These are phyloP conservation scores for Groenewaldozyma sp. DNA, from an alignment of 1,139 yeast genomes.

Conservation along the genomic window DNA sequence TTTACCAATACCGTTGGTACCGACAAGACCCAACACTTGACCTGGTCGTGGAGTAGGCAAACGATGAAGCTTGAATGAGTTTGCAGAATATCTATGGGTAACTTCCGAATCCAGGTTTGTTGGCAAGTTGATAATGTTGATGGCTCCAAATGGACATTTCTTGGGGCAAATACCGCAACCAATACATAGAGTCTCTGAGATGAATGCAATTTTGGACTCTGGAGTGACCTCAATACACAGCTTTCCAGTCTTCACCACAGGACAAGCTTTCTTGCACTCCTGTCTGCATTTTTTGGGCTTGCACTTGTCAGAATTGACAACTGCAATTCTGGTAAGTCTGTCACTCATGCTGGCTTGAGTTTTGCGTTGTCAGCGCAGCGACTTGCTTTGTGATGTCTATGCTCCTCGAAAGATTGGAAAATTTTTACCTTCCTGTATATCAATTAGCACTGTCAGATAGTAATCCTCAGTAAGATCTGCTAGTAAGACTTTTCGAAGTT, in stretches of 20 bases:
- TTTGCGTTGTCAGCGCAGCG: no score
- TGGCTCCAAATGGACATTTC: slow-evolving; percentile 97
- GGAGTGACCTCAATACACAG: slow-evolving; percentile 95
- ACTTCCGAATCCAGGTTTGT: slow-evolving; percentile 88
- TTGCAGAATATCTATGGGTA: slow-evolving; percentile 95
- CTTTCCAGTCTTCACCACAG: slow-evolving; percentile 95
- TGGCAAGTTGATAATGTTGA: slow-evolving; percentile 88
- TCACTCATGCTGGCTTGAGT: no score
- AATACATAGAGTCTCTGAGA: slow-evolving; percentile 91
- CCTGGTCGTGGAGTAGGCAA: slow-evolving; percentile 99
- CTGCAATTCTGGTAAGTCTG: slow-evolving; percentile 49
- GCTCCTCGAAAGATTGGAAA: no score
- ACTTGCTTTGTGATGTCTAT: no score
- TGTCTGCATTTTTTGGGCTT: slow-evolving; percentile 98
- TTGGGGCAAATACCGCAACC: slow-evolving; percentile 99
- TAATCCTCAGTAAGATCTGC: no score
- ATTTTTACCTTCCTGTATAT: no score
- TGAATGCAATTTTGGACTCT: slow-evolving; percentile 82
- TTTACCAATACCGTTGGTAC: slow-evolving; percentile 98
- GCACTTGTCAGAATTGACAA: slow-evolving; percentile 87
- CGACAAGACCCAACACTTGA: slow-evolving; percentile 93
- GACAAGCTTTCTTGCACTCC: slow-evolving; percentile 94
- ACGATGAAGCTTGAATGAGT: slow-evolving; percentile 93
- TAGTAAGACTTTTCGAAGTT: no score
- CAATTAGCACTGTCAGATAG: no score